phyloP scores from a whole-genome alignment of 805 yeast species.

The Saccharomycopsis lassenensis region DNA sequence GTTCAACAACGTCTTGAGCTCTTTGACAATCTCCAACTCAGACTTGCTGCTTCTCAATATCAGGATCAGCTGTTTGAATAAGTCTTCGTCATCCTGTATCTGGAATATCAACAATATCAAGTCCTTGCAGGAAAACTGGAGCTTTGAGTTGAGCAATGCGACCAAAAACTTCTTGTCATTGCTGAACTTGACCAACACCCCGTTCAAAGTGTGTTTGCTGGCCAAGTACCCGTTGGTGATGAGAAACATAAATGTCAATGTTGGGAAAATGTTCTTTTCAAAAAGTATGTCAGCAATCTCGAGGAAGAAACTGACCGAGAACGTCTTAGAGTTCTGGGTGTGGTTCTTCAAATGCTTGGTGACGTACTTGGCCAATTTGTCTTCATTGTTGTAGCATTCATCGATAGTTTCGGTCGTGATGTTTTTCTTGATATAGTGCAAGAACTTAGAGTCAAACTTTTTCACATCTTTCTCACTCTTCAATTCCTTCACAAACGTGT shows the following conservation, averaged over 20 bases:
- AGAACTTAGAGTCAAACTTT: conserved; percentile 2
- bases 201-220: conserved; percentile 7
- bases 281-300: too few relatives aligned
- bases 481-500: not conserved
- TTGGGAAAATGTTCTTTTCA: conserved; percentile 11
- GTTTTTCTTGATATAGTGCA: conserved; percentile 1
- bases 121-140: conserved; percentile 14
- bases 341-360: too few relatives aligned
- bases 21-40: conserved; percentile 14
- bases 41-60: conserved; percentile 7
- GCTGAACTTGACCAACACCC: conserved; percentile 9
- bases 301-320: too few relatives aligned
- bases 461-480: not conserved
- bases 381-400: too few relatives aligned
- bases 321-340: too few relatives aligned
- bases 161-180: too few relatives aligned
- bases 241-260: conserved; percentile 11
- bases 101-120: too few relatives aligned
- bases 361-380: too few relatives aligned
- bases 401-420: too few relatives aligned
- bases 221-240: conserved; percentile 12
- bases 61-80: conserved; percentile 10
- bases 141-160: conserved; percentile 6
- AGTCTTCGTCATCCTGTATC: too few relatives aligned
- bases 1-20: conserved; percentile 6